phyloP scores from a whole-genome alignment of 164 flowering plant species.

The Malania oleifera region DNA sequence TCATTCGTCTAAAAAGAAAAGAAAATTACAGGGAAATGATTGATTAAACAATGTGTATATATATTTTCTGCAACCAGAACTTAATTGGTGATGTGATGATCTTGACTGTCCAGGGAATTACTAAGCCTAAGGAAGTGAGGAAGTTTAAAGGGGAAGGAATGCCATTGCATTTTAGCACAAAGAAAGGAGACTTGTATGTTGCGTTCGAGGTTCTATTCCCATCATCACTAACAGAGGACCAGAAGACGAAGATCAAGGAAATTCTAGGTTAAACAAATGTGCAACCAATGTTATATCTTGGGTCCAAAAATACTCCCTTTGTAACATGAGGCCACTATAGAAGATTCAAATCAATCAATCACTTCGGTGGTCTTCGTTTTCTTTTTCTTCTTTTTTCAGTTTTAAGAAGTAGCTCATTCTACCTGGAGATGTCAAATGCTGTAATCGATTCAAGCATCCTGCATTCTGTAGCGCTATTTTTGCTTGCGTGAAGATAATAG shows the following conservation, averaged over 20 bases:
- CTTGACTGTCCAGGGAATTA: slow-evolving; percentile 58
- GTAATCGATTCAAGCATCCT: too few species aligned
- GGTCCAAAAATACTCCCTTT: slow-evolving; percentile 19
- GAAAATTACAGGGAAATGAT: too few species aligned
- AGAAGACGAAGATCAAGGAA: slow-evolving; percentile 78
- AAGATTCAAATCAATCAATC: too few species aligned
- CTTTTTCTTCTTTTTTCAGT: too few species aligned
- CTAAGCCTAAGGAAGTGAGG: slow-evolving; percentile 90
- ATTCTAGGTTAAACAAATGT: slow-evolving; percentile 45
- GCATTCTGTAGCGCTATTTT: too few species aligned
- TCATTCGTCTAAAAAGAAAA: neutral
- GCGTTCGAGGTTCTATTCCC: slow-evolving; percentile 93
- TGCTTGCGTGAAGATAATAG: too few species aligned
- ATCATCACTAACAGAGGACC: slow-evolving; percentile 74
- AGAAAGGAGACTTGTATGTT: slow-evolving; percentile 86
- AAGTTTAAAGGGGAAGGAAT: slow-evolving; percentile 96
- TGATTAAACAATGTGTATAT: too few species aligned
- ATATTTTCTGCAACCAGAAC: too few species aligned
- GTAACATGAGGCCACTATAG: slow-evolving; percentile 24
- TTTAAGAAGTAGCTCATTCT: too few species aligned
- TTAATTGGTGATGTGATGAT: neutral
- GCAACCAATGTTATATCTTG: neutral
- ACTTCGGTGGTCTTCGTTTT: too few species aligned
- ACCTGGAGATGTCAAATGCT: too few species aligned
- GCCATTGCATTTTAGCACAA: slow-evolving; percentile 80